Percentiles rank a stretch among this genome's conserved stretches.
phyloP scores from a whole-genome alignment of 2,329 filamentous ascomycete species.

The Corinectria fuckeliana region DNA sequence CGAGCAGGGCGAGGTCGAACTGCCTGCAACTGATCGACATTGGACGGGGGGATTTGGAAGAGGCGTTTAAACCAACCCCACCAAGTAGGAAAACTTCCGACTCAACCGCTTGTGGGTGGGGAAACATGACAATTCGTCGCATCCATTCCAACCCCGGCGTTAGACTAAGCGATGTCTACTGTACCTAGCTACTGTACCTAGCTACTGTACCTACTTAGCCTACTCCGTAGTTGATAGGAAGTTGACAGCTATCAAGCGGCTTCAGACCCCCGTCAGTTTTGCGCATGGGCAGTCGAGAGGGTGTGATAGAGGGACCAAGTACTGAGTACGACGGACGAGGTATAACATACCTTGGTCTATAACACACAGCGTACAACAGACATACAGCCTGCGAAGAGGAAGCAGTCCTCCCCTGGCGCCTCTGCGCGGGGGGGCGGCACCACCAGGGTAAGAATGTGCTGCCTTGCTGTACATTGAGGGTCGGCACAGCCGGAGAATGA shows the following conservation, averaged over 20 bases:
- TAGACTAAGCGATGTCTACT: too few species aligned
- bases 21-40: slow-evolving; percentile 1
- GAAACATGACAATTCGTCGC: neutral
- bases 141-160: neutral
- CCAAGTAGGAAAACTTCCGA: slow-evolving; percentile 2
- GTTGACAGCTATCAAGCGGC: neutral
- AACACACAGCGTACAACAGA: slow-evolving; percentile 1
- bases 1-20: too few species aligned
- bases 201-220: neutral
- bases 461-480: neutral
- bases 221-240: neutral
- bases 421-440: neutral
- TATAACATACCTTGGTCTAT: too few species aligned
- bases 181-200: too few species aligned
- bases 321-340: neutral
- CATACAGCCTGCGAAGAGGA: neutral
- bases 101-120: neutral
- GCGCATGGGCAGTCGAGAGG: neutral
- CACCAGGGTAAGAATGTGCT: neutral
- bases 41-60: too few species aligned
- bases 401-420: neutral
- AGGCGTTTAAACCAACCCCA: slow-evolving; percentile 1
- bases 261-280: neutral
- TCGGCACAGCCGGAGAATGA: slow-evolving; percentile 4
- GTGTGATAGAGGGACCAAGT: neutral